These are phyloP conservation scores for Linderniella brevidens DNA, from an alignment of 257 asterid genomes.

Conservation along the genomic window DNA sequence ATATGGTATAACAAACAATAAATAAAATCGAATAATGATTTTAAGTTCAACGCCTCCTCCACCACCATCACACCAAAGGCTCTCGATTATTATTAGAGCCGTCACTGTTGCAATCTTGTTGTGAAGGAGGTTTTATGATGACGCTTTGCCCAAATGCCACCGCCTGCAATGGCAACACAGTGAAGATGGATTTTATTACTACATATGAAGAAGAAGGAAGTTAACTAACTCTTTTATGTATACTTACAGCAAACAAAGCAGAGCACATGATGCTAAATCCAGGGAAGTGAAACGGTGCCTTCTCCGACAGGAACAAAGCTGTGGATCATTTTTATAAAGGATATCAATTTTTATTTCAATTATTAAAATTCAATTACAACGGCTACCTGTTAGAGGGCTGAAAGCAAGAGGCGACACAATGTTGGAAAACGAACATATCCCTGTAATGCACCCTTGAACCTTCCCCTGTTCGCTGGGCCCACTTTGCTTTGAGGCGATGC, in stretches of 20 bases:
- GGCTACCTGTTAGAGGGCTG: conserved; percentile 70
- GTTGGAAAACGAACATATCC: conserved; percentile 54
- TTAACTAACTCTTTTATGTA: not conserved
- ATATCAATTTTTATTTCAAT: not conserved
- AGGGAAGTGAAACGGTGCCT: conserved; percentile 75
- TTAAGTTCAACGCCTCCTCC: no score
- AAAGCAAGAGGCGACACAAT: conserved; percentile 68
- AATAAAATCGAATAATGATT: no score
- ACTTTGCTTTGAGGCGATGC: conserved; percentile 88
- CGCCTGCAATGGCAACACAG: conserved; percentile 32
- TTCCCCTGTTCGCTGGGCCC: conserved; percentile 93
- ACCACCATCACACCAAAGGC: no score
- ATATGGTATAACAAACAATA: no score
- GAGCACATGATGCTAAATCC: conserved; percentile 84
- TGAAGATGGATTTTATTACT: not conserved
- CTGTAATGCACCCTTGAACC: conserved; percentile 84
- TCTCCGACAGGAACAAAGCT: conserved; percentile 66
- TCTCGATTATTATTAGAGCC: no score
- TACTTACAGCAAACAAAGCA: conserved; percentile 53
- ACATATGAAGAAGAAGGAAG: not conserved
- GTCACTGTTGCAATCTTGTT: no score
- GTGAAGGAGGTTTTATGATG: no score
- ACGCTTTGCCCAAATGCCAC: conserved; percentile 57
- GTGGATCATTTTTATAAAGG: not conserved
- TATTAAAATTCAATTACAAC: not conserved